Evolutionary conservation across 2,329 filamentous ascomycete genomes (phyloP), one percentile per base, ranked within the genome.

Genomic region (Triangularia setosa): DNA sequence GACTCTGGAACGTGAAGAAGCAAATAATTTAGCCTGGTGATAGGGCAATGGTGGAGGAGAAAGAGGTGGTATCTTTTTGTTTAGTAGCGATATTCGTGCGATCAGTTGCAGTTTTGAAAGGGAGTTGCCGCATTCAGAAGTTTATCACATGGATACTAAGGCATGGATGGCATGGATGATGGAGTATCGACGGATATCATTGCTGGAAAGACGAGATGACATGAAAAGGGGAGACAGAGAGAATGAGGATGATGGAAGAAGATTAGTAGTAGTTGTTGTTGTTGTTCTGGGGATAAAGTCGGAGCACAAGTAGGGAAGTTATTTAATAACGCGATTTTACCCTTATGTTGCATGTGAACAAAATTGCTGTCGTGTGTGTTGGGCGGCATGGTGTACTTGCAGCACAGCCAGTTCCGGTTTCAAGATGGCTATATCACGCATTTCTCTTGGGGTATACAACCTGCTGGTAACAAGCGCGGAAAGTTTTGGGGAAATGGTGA

Each of bases 151-250:
- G n/a, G n/a, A n/a, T n/a, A n/a, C n/a, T n/a, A n/a, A n/a, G n/a
- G n/a, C n/a, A n/a, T n/a, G n/a, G 55, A 14, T 12, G 40, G 18
- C 5, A 8, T 44, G 35, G 35, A 18, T 21, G 4, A 48, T 12
- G 14, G 33, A 40, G 35, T 40, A 40, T 21, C 18, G 40, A 48
- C n/a, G 40, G 40, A 23, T 21, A 48, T 48, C 40, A 48, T 21
- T 48, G 40, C 40, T 48, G 18, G 18, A 48, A 48, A 35, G 44
- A 55, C 6, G 25, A 24, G 23, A 9, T n/a, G 30, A 16, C 23
- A 35, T 27, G 30, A 59, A 64, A 65, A 55, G 44, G 56, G 40
- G 58, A 54, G 57, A 58, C 16, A 40, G 59, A 35, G 58, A 53
- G 48, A 48, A 25, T 12, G 4, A 62, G 52, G 55, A 40, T 24